phyloP scores from a whole-genome alignment of 768 basidiomycete species.

The Tricholomella constricta region DNA sequence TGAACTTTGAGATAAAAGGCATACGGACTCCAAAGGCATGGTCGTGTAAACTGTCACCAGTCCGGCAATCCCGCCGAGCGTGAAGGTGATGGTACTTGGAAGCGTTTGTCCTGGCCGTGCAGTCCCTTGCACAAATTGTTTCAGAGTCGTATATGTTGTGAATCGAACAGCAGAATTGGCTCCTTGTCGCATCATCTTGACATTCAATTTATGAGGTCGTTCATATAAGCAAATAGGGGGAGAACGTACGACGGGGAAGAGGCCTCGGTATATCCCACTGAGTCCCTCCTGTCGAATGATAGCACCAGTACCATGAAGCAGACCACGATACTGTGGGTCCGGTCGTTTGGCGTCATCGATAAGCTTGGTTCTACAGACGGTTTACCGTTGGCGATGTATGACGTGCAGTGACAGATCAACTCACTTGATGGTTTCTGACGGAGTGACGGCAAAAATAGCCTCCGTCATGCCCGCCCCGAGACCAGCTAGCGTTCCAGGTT shows the following conservation, averaged over 20 bases:
- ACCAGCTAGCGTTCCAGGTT: constrained; percentile 50
- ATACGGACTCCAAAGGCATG: constrained; percentile 76
- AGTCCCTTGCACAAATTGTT: constrained; percentile 88
- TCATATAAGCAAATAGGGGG: background rate
- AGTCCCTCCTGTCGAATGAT: constrained; percentile 89
- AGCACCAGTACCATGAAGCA: constrained; percentile 78
- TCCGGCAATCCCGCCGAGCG: constrained; percentile 91
- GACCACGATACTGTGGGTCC: constrained; percentile 81
- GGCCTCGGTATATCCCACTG: constrained; percentile 81
- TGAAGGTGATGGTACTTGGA: constrained; percentile 89
- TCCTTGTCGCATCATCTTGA: constrained; percentile 94
- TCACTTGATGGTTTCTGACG: constrained; percentile 98
- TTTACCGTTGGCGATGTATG: background rate
- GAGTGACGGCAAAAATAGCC: constrained; percentile 93
- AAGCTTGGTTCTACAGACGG: constrained; percentile 78
- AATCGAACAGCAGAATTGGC: constrained; percentile 97
- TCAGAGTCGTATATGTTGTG: constrained; percentile 92
- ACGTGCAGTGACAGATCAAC: constrained; percentile 24
- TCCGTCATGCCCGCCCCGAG: constrained; percentile 90
- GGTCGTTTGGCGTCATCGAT: constrained; percentile 92
- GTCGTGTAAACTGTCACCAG: constrained; percentile 93
- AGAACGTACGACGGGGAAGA: constrained; percentile 85
- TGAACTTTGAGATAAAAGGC: background rate
- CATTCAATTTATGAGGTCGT: too few relatives aligned
- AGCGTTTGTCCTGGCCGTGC: constrained; percentile 81